Conservation (phyloP, 2,329 filamentous ascomycete species). For the Neocucurbitaria cava region DNA sequence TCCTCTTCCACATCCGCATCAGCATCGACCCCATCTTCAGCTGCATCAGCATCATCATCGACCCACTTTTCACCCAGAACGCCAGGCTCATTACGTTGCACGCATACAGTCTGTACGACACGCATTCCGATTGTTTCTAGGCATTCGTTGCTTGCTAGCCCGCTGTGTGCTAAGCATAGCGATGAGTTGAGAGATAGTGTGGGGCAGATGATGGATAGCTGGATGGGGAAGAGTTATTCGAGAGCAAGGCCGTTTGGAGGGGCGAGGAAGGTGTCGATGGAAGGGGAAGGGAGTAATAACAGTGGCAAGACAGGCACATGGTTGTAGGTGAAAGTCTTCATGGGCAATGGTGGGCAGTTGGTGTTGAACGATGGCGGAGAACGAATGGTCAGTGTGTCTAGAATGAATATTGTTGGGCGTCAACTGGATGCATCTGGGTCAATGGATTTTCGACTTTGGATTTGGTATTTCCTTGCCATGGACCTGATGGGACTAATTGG, state of each 20-base stretch:
- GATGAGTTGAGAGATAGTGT: slow-evolving; percentile 5
- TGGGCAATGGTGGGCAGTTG: too few relatives aligned
- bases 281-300: neutral
- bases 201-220: neutral
- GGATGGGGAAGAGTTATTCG: neutral
- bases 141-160: neutral
- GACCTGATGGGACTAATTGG: too few relatives aligned
- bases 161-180: slow-evolving; percentile 2
- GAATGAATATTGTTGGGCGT: neutral
- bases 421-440: too few relatives aligned
- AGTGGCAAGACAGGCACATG: neutral
- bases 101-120: slow-evolving; percentile 2
- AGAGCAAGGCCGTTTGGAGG: neutral
- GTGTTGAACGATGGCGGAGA: too few relatives aligned
- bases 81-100: slow-evolving; percentile 4
- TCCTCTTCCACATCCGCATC: neutral
- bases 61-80: slow-evolving; percentile 1
- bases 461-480: too few relatives aligned
- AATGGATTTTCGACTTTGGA: too few relatives aligned
- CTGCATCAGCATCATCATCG: neutral
- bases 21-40: neutral
- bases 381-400: neutral
- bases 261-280: neutral
- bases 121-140: neutral
- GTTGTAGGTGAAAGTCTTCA: neutral